These are phyloP conservation scores for Camelina sativa DNA, from an alignment of 345 rosid species.

Conservation along the genomic window DNA sequence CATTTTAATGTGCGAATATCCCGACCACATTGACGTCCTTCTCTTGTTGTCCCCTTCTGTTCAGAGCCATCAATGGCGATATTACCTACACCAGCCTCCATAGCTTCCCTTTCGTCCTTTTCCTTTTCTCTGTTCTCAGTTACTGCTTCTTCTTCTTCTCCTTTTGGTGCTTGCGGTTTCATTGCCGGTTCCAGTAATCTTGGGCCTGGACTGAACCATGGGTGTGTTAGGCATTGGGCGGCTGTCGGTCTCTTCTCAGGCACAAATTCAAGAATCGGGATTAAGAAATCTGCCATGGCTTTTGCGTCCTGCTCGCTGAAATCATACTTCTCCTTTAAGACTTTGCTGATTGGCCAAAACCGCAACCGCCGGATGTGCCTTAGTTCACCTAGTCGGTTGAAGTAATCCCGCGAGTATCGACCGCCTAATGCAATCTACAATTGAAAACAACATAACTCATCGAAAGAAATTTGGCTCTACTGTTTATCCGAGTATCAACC, in stretches of 20 bases:
- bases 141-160: constrained; percentile 7
- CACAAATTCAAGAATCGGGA: constrained; percentile 73
- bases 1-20: constrained; percentile 26
- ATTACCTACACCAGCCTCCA: constrained; percentile 65
- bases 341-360: constrained; percentile 79
- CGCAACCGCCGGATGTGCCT: constrained; percentile 77
- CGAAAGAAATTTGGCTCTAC: neutral
- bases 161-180: constrained; percentile 27
- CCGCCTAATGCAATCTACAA: constrained; percentile 78
- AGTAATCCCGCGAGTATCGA: constrained; percentile 74
- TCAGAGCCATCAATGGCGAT: constrained; percentile 58
- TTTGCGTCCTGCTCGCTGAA: constrained; percentile 76
- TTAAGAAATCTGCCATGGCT: constrained; percentile 75
- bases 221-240: constrained; percentile 77
- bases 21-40: constrained; percentile 40
- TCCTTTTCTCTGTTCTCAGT: constrained; percentile 47
- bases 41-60: constrained; percentile 39
- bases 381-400: constrained; percentile 80
- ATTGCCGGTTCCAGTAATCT: constrained; percentile 54
- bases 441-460: neutral
- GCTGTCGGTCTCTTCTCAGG: constrained; percentile 93
- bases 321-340: constrained; percentile 76
- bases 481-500: neutral
- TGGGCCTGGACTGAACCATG: constrained; percentile 72
- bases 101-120: constrained; percentile 70